Conservation (phyloP, 805 yeast genomes). For the Saccharomycopsis microspora region DNA sequence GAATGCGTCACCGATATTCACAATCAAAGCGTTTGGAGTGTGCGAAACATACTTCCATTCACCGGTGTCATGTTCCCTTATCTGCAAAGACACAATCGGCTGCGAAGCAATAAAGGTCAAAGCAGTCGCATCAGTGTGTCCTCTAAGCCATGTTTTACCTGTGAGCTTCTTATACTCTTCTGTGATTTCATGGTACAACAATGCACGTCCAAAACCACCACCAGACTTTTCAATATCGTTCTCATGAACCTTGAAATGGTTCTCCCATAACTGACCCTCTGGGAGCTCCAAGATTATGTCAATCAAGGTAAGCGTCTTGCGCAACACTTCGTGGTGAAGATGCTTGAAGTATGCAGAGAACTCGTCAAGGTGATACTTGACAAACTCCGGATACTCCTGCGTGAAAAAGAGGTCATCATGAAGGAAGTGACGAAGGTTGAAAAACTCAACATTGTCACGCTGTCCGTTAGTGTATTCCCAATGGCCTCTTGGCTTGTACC, state of each 20-base stretch:
- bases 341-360: conserved; percentile 27
- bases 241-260: conserved; percentile 25
- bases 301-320: conserved; percentile 28
- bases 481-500: conserved; percentile 37
- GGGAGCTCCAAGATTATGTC: conserved; percentile 36
- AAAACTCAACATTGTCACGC: conserved; percentile 33
- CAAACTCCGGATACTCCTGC: conserved; percentile 30
- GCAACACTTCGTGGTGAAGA: conserved; percentile 28
- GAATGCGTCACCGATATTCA: conserved; percentile 32
- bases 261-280: conserved; percentile 31
- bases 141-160: conserved; percentile 32
- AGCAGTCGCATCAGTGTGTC: conserved; percentile 35
- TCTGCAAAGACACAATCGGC: conserved; percentile 30
- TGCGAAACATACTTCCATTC: conserved; percentile 29
- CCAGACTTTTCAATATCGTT: conserved; percentile 27
- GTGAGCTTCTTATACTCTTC: conserved; percentile 24
- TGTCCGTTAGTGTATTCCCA: conserved; percentile 35
- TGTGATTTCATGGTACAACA: conserved; percentile 27
- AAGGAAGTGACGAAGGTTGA: conserved; percentile 30
- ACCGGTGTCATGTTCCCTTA: conserved; percentile 25
- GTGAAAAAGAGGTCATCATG: conserved; percentile 24
- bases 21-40: conserved; percentile 27
- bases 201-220: conserved; percentile 28
- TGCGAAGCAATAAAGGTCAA: conserved; percentile 31
- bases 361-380: conserved; percentile 28